These are phyloP conservation scores for Gossypium bickii DNA, from an alignment of 345 rosid genomes.

Conservation along the genomic window DNA sequence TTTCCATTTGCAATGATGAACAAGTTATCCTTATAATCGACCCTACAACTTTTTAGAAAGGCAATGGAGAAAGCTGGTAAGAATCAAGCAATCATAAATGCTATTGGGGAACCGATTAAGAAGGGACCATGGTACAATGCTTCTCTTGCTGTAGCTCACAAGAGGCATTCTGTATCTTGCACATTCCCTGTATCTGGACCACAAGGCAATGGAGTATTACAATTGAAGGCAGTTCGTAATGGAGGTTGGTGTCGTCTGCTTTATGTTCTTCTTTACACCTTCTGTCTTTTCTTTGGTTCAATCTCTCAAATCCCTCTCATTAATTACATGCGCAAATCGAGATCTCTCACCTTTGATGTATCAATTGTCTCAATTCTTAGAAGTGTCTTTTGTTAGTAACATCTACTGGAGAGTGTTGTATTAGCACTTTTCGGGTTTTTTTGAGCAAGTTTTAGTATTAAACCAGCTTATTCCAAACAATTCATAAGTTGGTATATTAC, in stretches of 20 bases:
- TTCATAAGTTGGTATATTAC: background rate
- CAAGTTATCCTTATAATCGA: constrained; percentile 11
- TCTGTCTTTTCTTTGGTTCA: background rate
- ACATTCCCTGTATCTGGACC: constrained; percentile 88
- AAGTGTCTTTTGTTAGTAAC: background rate
- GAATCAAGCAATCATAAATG: constrained; percentile 61
- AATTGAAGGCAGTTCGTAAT: constrained; percentile 76
- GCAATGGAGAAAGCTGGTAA: constrained; percentile 83
- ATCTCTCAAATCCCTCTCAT: background rate
- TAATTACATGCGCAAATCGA: background rate
- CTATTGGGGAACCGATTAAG: constrained; percentile 83
- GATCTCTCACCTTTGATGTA: background rate
- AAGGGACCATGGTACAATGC: constrained; percentile 98
- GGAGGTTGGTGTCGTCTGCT: constrained; percentile 45
- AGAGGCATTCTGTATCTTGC: constrained; percentile 85
- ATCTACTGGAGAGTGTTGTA: background rate
- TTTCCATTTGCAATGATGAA: background rate
- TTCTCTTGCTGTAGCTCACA: constrained; percentile 87
- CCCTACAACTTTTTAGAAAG: constrained; percentile 48
- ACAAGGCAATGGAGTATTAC: constrained; percentile 64
- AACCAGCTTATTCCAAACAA: background rate
- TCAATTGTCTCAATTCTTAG: background rate
- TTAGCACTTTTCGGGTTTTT: background rate
- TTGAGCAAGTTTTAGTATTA: background rate
- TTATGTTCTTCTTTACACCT: background rate